A percentile compares a stretch with the other conserved stretches of the same genome.
These are phyloP conservation scores for Curvularia spicifera DNA, from an alignment of 2,329 filamentous ascomycete species.

Conservation along the genomic window DNA sequence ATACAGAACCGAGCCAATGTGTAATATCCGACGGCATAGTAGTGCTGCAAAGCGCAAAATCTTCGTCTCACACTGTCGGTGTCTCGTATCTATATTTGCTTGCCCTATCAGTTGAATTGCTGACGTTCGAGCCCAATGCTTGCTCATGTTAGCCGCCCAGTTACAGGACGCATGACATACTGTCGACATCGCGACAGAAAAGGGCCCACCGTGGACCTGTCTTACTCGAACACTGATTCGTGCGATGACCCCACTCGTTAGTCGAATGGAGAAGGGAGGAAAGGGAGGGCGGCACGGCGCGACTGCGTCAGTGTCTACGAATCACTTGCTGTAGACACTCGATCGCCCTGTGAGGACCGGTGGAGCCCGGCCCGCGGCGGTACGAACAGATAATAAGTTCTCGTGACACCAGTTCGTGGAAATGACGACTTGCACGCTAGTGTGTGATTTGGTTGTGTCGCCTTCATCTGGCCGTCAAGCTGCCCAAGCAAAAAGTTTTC, in stretches of 20 bases:
- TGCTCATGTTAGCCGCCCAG: constrained; percentile 23
- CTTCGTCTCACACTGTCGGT: background rate
- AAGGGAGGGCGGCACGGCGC: constrained; percentile 42
- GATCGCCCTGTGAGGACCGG: constrained; percentile 21
- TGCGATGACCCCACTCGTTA: constrained; percentile 10
- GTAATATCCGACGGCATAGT: background rate
- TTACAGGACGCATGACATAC: constrained; percentile 15
- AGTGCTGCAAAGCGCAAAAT: constrained; percentile 5
- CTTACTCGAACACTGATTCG: constrained; percentile 8
- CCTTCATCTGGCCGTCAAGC: constrained; percentile 4
- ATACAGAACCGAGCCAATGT: background rate
- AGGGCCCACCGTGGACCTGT: constrained; percentile 10
- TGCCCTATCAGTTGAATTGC: background rate
- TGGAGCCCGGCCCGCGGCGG: constrained; percentile 36
- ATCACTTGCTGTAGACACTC: constrained; percentile 28
- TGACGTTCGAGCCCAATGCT: constrained; percentile 12
- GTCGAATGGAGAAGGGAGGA: constrained; percentile 5
- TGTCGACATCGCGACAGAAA: constrained; percentile 12
- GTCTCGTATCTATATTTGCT: constrained; percentile 5
- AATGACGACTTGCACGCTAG: constrained; percentile 16
- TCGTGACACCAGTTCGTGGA: constrained; percentile 15
- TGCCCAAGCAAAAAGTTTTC: constrained; percentile 12
- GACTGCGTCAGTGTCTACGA: constrained; percentile 29
- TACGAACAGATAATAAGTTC: constrained; percentile 19
- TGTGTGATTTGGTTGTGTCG: constrained; percentile 7